Conservation (phyloP, 1,139 yeast species). For the Taphrina populina region DNA sequence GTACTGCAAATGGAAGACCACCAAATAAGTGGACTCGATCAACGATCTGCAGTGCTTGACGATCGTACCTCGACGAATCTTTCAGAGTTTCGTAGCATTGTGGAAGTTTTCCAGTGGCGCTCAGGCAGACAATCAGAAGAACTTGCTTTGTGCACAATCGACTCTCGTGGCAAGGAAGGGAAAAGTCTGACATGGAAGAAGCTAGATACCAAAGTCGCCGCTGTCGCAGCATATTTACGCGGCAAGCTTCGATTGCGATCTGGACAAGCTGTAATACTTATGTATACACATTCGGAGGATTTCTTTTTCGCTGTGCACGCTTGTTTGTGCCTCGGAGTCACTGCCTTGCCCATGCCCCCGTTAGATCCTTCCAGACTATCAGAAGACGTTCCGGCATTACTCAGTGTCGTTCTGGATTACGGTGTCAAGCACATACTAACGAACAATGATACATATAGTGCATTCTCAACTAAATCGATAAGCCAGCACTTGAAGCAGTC, state of each 20-base stretch:
- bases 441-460: conserved; percentile 69
- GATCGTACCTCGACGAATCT: conserved; percentile 72
- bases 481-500: conserved; percentile 62
- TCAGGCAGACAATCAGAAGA: conserved; percentile 74
- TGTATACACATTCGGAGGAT: conserved; percentile 87
- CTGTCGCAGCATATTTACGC: conserved; percentile 61
- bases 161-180: conserved; percentile 50
- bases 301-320: conserved; percentile 81
- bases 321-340: conserved; percentile 75
- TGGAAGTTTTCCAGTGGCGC: conserved; percentile 77
- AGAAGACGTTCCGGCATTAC: conserved; percentile 73
- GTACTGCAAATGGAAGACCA: conserved; percentile 53
- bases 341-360: conserved; percentile 78
- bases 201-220: conserved; percentile 72
- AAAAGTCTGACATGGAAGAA: conserved; percentile 77
- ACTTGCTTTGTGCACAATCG: conserved; percentile 70
- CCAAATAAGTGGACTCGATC: conserved; percentile 79
- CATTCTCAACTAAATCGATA: conserved; percentile 67
- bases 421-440: conserved; percentile 70
- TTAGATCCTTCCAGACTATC: conserved; percentile 65
- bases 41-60: conserved; percentile 70
- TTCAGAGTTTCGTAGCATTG: conserved; percentile 67
- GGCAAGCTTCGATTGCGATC: conserved; percentile 54
- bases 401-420: conserved; percentile 66
- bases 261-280: conserved; percentile 72